A percentile compares a stretch with the other conserved stretches of the same genome.
Conservation (phyloP, 202 grass and related monocot genomes). For the Hordeum pubiflorum region DNA sequence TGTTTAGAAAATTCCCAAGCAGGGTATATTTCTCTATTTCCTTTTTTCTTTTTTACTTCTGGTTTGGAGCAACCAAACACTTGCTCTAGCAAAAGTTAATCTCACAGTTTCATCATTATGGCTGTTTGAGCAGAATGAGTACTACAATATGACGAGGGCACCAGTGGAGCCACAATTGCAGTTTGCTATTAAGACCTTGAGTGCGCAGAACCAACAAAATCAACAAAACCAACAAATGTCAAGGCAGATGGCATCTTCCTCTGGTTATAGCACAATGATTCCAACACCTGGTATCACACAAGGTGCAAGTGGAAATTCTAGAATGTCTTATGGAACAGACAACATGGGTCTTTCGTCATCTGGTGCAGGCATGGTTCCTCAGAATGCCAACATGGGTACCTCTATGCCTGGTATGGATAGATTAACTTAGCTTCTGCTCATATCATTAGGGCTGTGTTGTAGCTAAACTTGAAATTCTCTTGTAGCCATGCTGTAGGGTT, state of each 20-base stretch:
- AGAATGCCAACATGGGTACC: slow-evolving; percentile 50
- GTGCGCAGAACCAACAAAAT: slow-evolving; percentile 36
- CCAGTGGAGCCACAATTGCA: slow-evolving; percentile 52
- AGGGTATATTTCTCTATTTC: slow-evolving; percentile 31
- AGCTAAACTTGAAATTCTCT: not conserved
- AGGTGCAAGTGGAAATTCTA: slow-evolving; percentile 47
- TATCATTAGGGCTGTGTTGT: slow-evolving; percentile 20
- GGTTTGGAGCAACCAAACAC: slow-evolving; percentile 2
- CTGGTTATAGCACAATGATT: slow-evolving; percentile 70
- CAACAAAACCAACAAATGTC: slow-evolving; percentile 45
- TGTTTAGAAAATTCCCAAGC: slow-evolving; percentile 52
- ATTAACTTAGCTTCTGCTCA: slow-evolving; percentile 24
- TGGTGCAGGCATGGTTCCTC: slow-evolving; percentile 54
- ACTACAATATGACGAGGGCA: slow-evolving; percentile 48
- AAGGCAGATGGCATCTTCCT: slow-evolving; percentile 60
- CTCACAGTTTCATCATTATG: slow-evolving; percentile 20
- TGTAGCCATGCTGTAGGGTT: slow-evolving; percentile 6
- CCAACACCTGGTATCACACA: slow-evolving; percentile 84
- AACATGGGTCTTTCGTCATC: slow-evolving; percentile 40
- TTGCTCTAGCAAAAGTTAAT: not conserved
- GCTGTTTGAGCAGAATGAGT: slow-evolving; percentile 56
- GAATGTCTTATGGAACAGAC: slow-evolving; percentile 50
- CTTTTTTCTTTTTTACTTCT: slow-evolving; percentile 18
- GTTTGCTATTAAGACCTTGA: slow-evolving; percentile 51
- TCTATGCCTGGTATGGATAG: slow-evolving; percentile 34